Percentiles rank a stretch among this genome's conserved stretches.
phyloP scores from a whole-genome alignment of 176 grass and related monocot genomes.

The Saccharum spontaneum region DNA sequence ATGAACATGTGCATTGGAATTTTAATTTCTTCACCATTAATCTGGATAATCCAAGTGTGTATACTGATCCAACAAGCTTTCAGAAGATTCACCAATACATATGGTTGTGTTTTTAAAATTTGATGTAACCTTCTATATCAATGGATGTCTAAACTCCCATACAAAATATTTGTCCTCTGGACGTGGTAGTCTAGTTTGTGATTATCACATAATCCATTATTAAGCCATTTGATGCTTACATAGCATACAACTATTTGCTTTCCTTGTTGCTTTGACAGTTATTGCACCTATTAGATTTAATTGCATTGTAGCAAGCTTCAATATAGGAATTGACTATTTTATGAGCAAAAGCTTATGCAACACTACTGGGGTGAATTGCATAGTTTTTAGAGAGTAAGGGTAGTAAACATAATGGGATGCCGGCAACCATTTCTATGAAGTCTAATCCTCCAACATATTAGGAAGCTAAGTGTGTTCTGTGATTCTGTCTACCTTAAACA shows the following conservation, averaged over 20 bases:
- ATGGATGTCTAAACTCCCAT: conserved; percentile 1
- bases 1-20: not conserved
- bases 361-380: not conserved
- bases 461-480: not conserved
- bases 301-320: not conserved
- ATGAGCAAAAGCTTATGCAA: not conserved
- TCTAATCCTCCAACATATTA: not conserved
- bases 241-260: not conserved
- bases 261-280: not conserved
- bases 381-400: not conserved
- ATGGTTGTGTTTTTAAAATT: not conserved
- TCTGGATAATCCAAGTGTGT: not conserved
- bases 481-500: not conserved
- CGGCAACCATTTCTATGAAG: not conserved
- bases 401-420: not conserved
- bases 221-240: not conserved
- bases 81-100: not conserved
- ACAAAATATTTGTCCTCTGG: not conserved
- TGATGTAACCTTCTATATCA: not conserved
- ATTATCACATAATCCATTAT: not conserved
- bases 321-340: not conserved
- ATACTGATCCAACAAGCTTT: not conserved
- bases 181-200: not conserved
- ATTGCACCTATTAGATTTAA: not conserved
- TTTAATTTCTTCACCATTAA: not conserved